Evolutionary conservation across 768 basidiomycete genomes (phyloP).

Genomic region (Tremella yokohamensis): DNA sequence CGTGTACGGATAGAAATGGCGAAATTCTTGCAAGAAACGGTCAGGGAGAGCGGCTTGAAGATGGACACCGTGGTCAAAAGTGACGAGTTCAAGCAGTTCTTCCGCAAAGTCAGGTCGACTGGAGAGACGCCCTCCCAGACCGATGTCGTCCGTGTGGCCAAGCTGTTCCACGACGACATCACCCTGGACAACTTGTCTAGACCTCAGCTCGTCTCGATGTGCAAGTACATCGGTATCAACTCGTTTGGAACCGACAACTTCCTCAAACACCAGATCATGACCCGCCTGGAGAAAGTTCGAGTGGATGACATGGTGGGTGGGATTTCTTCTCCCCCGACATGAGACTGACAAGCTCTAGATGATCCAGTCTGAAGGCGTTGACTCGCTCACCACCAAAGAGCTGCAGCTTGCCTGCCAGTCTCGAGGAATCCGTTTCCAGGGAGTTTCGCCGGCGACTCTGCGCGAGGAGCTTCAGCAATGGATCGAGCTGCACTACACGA

Average conservation of each 20-base stretch:
- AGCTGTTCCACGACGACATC: constrained; percentile 94
- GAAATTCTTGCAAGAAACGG: constrained; percentile 96
- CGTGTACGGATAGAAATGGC: constrained; percentile 96
- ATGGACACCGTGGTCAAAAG: constrained; percentile 84
- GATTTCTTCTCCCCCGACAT: not conserved
- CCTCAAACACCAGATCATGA: constrained; percentile 83
- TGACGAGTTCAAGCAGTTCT: constrained; percentile 98
- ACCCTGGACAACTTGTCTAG: constrained; percentile 96
- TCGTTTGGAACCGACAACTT: constrained; percentile 99
- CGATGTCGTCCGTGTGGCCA: constrained; percentile 91
- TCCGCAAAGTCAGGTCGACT: constrained; percentile 87
- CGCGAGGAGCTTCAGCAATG: constrained; percentile 87
- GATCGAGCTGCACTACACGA: constrained; percentile 89
- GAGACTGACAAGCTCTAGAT: constrained; percentile 54
- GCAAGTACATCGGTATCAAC: constrained; percentile 94
- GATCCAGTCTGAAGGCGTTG: constrained; percentile 83
- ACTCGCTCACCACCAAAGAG: constrained; percentile 83
- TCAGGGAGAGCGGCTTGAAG: constrained; percentile 88
- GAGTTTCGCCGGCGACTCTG: constrained; percentile 79
- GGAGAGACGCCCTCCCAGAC: constrained; percentile 85
- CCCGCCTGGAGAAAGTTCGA: constrained; percentile 73
- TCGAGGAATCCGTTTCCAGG: constrained; percentile 83
- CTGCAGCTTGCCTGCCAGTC: constrained; percentile 89
- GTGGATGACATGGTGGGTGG: constrained; percentile 70
- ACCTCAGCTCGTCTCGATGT: constrained; percentile 97